phyloP scores from a whole-genome alignment of 768 basidiomycete genomes.

The Mycena capillaripes region DNA sequence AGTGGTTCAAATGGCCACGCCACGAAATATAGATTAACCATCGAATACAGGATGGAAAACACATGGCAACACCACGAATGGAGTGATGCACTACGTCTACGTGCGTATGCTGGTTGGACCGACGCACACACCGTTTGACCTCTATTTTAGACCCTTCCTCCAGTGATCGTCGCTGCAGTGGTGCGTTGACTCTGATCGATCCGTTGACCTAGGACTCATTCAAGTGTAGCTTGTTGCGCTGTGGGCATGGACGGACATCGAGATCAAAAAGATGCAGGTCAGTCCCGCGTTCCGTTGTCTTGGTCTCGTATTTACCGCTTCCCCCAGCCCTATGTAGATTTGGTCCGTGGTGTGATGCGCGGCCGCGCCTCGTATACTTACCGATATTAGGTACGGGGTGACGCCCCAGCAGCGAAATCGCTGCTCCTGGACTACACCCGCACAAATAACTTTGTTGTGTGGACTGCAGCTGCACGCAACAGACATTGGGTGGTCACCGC shows the following conservation, averaged over 20 bases:
- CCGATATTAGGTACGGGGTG: too few relatives aligned
- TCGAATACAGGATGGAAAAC: constrained; percentile 59
- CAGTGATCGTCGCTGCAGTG: constrained; percentile 63
- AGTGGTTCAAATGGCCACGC: constrained; percentile 16
- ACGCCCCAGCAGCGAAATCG: too few relatives aligned
- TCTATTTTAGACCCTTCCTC: constrained; percentile 61
- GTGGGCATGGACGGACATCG: constrained; percentile 72
- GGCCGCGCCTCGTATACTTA: too few relatives aligned
- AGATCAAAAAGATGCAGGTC: constrained; percentile 71
- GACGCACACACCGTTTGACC: constrained; percentile 9
- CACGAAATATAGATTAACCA: background rate
- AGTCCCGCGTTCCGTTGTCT: constrained; percentile 4
- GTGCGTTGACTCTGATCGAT: constrained; percentile 43
- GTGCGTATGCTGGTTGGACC: constrained; percentile 48
- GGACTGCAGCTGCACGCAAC: constrained; percentile 60
- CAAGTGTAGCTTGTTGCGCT: constrained; percentile 56
- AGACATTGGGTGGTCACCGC: constrained; percentile 65
- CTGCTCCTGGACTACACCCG: constrained; percentile 69
- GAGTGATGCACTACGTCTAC: constrained; percentile 67
- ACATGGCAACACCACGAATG: constrained; percentile 47
- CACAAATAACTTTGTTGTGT: constrained; percentile 64
- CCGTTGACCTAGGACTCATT: background rate
- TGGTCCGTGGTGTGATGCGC: constrained; percentile 67
- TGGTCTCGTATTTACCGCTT: background rate
- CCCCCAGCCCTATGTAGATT: constrained; percentile 67